These are phyloP conservation scores for Dothiorella sarmentorum DNA, from an alignment of 2,329 filamentous ascomycete genomes.

Conservation along the genomic window DNA sequence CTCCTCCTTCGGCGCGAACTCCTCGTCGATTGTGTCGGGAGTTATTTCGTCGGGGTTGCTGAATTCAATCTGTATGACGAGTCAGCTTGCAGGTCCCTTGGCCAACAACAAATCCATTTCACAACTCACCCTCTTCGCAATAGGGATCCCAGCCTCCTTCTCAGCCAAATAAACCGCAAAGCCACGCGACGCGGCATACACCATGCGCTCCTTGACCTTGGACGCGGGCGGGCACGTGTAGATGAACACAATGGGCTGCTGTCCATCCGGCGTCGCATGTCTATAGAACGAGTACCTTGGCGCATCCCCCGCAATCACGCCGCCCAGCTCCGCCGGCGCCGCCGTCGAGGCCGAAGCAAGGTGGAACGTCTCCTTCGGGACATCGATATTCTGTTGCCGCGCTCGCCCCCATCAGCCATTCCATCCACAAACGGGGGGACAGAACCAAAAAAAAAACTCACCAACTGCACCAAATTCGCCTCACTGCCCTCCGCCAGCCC, in stretches of 20 bases:
- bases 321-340: slow-evolving; percentile 57
- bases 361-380: slow-evolving; percentile 65
- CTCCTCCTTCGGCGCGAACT: slow-evolving; percentile 65
- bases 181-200: slow-evolving; percentile 66
- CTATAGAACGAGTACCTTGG: slow-evolving; percentile 78
- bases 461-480: slow-evolving; percentile 61
- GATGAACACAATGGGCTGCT: slow-evolving; percentile 69
- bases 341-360: slow-evolving; percentile 55
- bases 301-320: slow-evolving; percentile 61
- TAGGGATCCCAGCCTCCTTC: slow-evolving; percentile 59
- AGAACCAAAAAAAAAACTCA: slow-evolving; percentile 41
- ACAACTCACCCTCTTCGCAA: slow-evolving; percentile 65
- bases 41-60: slow-evolving; percentile 29
- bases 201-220: slow-evolving; percentile 80
- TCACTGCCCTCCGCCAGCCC: slow-evolving; percentile 53
- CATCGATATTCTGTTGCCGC: slow-evolving; percentile 70
- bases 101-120: slow-evolving; percentile 27
- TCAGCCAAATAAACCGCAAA: slow-evolving; percentile 64
- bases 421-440: too few relatives aligned
- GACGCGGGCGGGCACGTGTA: slow-evolving; percentile 72
- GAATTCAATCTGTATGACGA: slow-evolving; percentile 46
- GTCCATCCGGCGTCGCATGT: slow-evolving; percentile 52
- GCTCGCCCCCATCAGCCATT: too few relatives aligned
- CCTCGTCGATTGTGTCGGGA: slow-evolving; percentile 60
- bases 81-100: slow-evolving; percentile 57